These are phyloP conservation scores for Blastobotrys raffinosifermentans DNA, from an alignment of 1,139 yeast species.

Conservation along the genomic window DNA sequence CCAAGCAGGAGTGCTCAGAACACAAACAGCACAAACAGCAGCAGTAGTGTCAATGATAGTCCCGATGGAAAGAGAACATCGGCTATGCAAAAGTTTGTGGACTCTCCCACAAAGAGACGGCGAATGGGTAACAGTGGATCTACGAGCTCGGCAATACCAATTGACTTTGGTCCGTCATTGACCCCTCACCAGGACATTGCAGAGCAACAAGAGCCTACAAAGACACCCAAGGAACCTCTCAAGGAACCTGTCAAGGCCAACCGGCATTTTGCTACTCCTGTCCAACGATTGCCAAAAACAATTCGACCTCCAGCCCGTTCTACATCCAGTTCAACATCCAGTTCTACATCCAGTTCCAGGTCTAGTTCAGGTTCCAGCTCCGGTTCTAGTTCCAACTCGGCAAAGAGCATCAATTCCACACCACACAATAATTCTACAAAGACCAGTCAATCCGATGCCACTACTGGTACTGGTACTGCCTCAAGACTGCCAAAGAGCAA, in stretches of 20 bases:
- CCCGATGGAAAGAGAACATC: conserved; percentile 10
- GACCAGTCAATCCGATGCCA: background rate
- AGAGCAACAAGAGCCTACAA: conserved; percentile 1
- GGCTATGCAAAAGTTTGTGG: conserved; percentile 5
- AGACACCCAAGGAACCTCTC: background rate
- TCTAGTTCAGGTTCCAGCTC: background rate
- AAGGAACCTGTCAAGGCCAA: too few species aligned
- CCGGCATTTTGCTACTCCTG: background rate
- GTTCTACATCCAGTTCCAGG: background rate
- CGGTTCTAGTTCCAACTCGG: background rate
- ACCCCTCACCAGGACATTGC: conserved; percentile 6
- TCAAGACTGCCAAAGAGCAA: conserved; percentile 2
- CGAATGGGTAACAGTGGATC: conserved; percentile 13
- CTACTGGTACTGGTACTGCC: background rate
- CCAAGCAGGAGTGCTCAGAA: conserved; percentile 2
- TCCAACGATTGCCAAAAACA: background rate
- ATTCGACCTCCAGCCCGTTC: background rate
- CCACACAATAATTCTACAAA: background rate
- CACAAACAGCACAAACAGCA: conserved; percentile 6
- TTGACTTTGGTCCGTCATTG: conserved; percentile 9
- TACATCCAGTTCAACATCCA: background rate
- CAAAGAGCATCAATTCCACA: background rate
- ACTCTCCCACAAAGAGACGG: conserved; percentile 15
- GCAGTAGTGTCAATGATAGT: conserved; percentile 3
- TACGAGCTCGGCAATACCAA: conserved; percentile 11